Evolutionary conservation across 1,284 basidiomycete species (phyloP), one percentile per base, ranked within the genome.

Genomic region (Kwoniella shivajii): DNA sequence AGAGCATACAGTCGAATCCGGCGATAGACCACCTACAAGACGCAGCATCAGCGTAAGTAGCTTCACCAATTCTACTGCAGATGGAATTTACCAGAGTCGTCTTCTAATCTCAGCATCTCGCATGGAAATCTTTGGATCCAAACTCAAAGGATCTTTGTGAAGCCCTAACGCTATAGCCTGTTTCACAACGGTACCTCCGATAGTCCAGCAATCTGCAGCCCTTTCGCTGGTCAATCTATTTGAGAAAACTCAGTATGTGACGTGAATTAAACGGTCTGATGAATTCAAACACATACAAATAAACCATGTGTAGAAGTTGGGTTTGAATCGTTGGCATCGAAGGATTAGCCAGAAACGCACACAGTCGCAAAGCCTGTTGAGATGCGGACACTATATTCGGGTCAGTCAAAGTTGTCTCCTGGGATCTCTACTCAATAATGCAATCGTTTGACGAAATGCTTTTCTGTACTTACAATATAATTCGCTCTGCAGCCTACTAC

Each of bases 321-420:
- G 74, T 58, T 34, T 77, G 76, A 29, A 78, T 60, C 1, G 74
- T 73, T 29, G 65, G 59, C 3, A 78, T 63, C 0, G 68, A 77
- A 26, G 77, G 77, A 27, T 69, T 72, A 1, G 77, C 75, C 27
- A 77, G 59, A 67, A 76, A 78, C 0, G 77, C 77, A 54, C 75
- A 77, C n/a, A 78, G 61, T 16, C 77, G 67, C 9, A 78, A 59
- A 0, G 75, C 75, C 54, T 78, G 77, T 52, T 75, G 77, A 13
- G 77, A 73, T 4, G 73, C 77, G 2, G 77, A 78, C 10, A 78
- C 74, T 75, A 45, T 11, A 29, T 18, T 29, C 10, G 24, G 33
- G 0, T 6, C 7, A 20, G 2, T 16, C 24, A 11, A 14, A 13
- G 9, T 29, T 38, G 26, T 26, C 16, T 24, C 18, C 16, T 37